These are phyloP conservation scores for Cordyceps tenuipes DNA, from an alignment of 2,329 filamentous ascomycete genomes.

Conservation along the genomic window DNA sequence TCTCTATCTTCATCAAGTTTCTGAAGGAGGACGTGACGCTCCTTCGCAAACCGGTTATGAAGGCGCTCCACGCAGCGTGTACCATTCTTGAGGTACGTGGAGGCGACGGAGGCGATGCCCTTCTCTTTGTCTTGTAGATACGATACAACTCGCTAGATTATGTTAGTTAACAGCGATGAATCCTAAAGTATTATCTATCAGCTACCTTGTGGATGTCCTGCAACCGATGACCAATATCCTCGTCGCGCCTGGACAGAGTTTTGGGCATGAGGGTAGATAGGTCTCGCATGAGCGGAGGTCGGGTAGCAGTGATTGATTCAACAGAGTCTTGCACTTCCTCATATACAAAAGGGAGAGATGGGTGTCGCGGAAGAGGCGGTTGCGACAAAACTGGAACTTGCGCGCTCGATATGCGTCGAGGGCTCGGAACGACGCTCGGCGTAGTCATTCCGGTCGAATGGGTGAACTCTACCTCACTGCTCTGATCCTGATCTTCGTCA, in stretches of 20 bases:
- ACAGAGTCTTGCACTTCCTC: neutral
- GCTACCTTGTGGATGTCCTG: neutral
- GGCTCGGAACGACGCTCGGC: neutral
- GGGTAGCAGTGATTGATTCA: neutral
- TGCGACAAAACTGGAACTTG: neutral
- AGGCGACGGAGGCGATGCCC: neutral
- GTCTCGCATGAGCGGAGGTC: neutral
- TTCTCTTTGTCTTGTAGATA: neutral
- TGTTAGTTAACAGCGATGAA: neutral
- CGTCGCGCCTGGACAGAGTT: neutral
- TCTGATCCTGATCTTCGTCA: neutral
- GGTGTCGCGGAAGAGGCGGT: neutral
- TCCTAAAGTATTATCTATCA: neutral
- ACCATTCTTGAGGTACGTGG: constrained; percentile 1
- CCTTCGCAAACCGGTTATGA: neutral
- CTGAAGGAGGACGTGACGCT: neutral
- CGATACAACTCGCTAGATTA: neutral
- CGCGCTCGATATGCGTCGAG: neutral
- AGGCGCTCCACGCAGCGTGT: neutral
- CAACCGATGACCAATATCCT: neutral
- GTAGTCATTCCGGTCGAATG: neutral
- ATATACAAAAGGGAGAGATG: neutral
- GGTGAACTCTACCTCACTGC: neutral
- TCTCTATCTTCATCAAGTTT: neutral
- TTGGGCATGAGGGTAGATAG: neutral